These are phyloP conservation scores for Bombardia bombarda DNA, from an alignment of 495 filamentous ascomycete genomes.

Conservation along the genomic window DNA sequence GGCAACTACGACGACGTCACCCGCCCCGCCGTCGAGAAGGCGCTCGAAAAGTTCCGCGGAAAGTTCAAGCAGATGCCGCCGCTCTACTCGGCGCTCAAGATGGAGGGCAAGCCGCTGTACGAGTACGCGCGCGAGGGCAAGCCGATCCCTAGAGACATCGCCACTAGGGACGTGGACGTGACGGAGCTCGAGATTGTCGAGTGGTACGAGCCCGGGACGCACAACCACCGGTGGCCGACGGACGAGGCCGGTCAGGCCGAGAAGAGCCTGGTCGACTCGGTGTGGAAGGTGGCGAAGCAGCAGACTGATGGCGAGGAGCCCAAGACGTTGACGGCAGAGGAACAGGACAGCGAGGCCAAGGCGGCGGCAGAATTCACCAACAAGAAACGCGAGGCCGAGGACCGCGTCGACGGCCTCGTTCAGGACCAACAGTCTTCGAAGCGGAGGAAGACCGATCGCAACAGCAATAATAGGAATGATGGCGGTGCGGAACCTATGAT, in stretches of 20 bases:
- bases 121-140: conserved; percentile 92
- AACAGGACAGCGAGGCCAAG: conserved; percentile 38
- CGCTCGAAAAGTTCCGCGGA: conserved; percentile 68
- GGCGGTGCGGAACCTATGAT: conserved; percentile 31
- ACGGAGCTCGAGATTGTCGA: conserved; percentile 68
- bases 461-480: conserved; percentile 20
- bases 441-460: conserved; percentile 24
- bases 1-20: conserved; percentile 73
- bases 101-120: conserved; percentile 86
- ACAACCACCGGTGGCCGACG: conserved; percentile 63
- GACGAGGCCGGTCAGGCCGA: conserved; percentile 65
- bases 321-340: conserved; percentile 34
- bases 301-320: conserved; percentile 25
- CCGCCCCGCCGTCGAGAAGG: conserved; percentile 65
- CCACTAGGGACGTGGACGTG: conserved; percentile 70
- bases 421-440: conserved; percentile 17
- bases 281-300: conserved; percentile 47
- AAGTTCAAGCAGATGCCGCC: conserved; percentile 88
- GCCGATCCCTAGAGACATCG: conserved; percentile 73
- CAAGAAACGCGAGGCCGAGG: conserved; percentile 41
- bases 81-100: conserved; percentile 81
- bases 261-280: conserved; percentile 63
- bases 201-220: conserved; percentile 79
- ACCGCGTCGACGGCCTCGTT: conserved; percentile 34
- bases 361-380: conserved; percentile 34